A percentile compares a stretch with the other conserved stretches of the same genome.
Evolutionary conservation across 2,329 filamentous ascomycete species (phyloP).

Genomic region (Aspergillus amoenus): DNA sequence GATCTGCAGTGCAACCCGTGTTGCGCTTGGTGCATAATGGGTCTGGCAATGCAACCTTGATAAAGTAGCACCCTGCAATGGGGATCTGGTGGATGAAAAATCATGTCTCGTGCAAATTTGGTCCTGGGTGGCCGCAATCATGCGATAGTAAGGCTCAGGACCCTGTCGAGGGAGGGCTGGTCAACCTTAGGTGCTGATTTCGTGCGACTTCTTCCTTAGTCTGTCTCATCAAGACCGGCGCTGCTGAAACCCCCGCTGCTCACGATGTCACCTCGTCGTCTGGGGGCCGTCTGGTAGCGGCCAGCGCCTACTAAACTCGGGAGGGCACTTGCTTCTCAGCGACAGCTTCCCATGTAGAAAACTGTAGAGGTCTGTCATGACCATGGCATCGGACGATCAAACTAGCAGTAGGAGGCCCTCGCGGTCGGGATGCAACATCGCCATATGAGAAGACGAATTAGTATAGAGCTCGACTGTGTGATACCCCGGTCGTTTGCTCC

Average conservation of each 20-base stretch:
- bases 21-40: conserved; percentile 54
- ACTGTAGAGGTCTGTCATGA: conserved; percentile 90
- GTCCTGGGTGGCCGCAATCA: conserved; percentile 60
- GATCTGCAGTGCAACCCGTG: conserved; percentile 52
- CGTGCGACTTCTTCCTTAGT: conserved; percentile 61
- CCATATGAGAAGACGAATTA: conserved; percentile 85
- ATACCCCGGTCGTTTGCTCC: conserved; percentile 61
- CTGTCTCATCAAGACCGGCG: conserved; percentile 74
- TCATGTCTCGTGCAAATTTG: conserved; percentile 61
- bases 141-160: conserved; percentile 50
- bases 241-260: conserved; percentile 88
- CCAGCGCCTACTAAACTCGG: conserved; percentile 81
- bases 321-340: conserved; percentile 47
- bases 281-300: conserved; percentile 56
- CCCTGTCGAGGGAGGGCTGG: conserved; percentile 44
- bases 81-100: conserved; percentile 21
- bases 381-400: conserved; percentile 73
- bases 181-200: conserved; percentile 46
- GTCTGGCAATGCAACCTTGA: conserved; percentile 70
- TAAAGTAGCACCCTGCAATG: conserved; percentile 78
- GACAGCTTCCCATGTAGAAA: conserved; percentile 70
- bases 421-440: conserved; percentile 70
- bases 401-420: conserved; percentile 72
- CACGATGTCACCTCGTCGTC: conserved; percentile 70
- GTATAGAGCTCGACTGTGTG: conserved; percentile 88